Percentiles rank a stretch among this genome's conserved stretches.
Conservation (phyloP, 768 basidiomycete genomes). For the Trichaptum fuscoviolaceum region DNA sequence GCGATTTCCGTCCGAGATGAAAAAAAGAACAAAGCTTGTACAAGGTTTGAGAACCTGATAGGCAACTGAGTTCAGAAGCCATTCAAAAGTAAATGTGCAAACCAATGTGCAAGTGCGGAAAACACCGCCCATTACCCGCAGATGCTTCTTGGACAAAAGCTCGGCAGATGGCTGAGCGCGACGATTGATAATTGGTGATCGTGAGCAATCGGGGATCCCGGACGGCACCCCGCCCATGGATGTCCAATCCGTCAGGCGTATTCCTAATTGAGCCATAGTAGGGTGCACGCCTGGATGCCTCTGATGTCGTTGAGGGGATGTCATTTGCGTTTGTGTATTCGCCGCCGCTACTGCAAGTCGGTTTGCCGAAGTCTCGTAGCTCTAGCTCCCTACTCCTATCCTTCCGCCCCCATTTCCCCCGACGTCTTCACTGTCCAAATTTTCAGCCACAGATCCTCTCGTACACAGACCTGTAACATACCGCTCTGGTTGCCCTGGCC, state of each 20-base stretch:
- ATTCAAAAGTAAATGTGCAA: neutral
- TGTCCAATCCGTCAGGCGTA: neutral
- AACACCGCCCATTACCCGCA: neutral
- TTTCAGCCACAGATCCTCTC: too few relatives aligned
- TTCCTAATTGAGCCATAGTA: neutral
- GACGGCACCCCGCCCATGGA: neutral
- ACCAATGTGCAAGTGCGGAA: neutral
- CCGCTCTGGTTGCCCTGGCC: too few relatives aligned
- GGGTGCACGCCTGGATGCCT: neutral
- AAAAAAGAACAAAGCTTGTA: constrained; percentile 1
- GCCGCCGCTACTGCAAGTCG: too few relatives aligned
- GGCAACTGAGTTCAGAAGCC: neutral
- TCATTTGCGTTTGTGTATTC: too few relatives aligned
- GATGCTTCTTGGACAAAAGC: neutral
- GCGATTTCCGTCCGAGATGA: neutral
- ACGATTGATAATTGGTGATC: neutral
- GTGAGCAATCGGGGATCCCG: neutral
- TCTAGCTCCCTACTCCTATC: too few relatives aligned
- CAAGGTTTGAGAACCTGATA: constrained; percentile 1
- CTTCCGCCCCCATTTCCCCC: too few relatives aligned
- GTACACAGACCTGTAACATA: too few relatives aligned
- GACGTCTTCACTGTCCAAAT: too few relatives aligned
- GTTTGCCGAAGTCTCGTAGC: too few relatives aligned
- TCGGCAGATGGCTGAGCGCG: neutral
- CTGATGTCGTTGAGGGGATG: neutral